A percentile compares a stretch with the other conserved stretches of the same genome.
Conservation (phyloP, 495 filamentous ascomycete genomes). For the Penicillium dipodomyicola region DNA sequence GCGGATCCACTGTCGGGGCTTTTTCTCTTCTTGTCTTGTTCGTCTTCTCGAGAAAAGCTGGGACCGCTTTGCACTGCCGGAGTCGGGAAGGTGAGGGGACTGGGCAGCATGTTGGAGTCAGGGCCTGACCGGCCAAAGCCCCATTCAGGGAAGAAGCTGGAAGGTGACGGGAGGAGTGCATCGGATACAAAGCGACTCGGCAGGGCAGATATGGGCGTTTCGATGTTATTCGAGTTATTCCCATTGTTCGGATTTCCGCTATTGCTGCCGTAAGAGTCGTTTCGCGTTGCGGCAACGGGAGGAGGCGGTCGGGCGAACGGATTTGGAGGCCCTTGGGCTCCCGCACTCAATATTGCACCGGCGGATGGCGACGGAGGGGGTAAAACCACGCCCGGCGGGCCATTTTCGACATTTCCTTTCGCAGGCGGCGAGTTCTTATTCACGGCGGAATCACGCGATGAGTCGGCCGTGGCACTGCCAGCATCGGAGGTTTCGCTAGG, state of each 20-base stretch:
- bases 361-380: slow-evolving; percentile 92
- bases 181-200: slow-evolving; percentile 86
- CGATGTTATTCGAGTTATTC: slow-evolving; percentile 72
- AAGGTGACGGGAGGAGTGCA: slow-evolving; percentile 81
- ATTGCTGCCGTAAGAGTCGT: slow-evolving; percentile 53
- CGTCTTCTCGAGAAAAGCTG: slow-evolving; percentile 61
- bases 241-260: slow-evolving; percentile 63
- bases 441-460: slow-evolving; percentile 68
- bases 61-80: slow-evolving; percentile 72
- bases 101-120: slow-evolving; percentile 80
- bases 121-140: slow-evolving; percentile 60
- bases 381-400: slow-evolving; percentile 69
- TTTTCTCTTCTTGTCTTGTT: slow-evolving; percentile 54
- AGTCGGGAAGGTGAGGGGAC: slow-evolving; percentile 87
- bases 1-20: slow-evolving; percentile 46
- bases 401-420: slow-evolving; percentile 54
- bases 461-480: slow-evolving; percentile 72
- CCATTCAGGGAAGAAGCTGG: slow-evolving; percentile 92
- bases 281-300: slow-evolving; percentile 37
- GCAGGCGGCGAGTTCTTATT: slow-evolving; percentile 52
- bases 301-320: slow-evolving; percentile 88
- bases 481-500: slow-evolving; percentile 83
- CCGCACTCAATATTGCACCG: slow-evolving; percentile 81
- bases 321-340: slow-evolving; percentile 89
- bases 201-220: slow-evolving; percentile 96